Base-by-base conservation (phyloP, 352 stramenopile genomes). In the Globisporangium yorkense region DNA sequence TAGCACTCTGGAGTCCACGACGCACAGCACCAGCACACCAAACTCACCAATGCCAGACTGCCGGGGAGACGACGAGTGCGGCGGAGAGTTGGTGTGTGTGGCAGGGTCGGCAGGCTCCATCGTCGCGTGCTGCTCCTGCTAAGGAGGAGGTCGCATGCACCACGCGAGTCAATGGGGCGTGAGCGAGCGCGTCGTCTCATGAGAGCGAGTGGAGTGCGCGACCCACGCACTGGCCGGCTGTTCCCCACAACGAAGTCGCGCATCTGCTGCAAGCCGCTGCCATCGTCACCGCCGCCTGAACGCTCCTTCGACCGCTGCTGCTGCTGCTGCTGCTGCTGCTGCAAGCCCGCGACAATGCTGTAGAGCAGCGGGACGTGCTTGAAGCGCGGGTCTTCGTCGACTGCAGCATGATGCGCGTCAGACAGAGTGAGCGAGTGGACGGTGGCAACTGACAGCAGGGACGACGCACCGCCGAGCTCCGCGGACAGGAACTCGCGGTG, bases 281-380 rank as follows among this genome's bases (percentile, higher is more conserved):
- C 27, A 18, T 3, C 13, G 33, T 41, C 27, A 13, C 21, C 33
- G 18, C 31, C 29, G 2, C n/a, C 7, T n/a, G n/a, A n/a, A n/a
- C n/a, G n/a, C 48, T 16, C 16, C 49, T 29, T 13, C 20, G 31
- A 50, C n/a, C n/a, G n/a, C n/a, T n/a, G n/a, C n/a, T n/a, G n/a
- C n/a, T n/a, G n/a, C 51, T 66, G 63, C 61, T 66, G 35, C 24
- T 49, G 56, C 51, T 72, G 68, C 54, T 71, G 68, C 51, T 88
- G 80, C 27, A 86, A 54, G 21, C 61, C 73, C 2, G 67, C 65
- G 3, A 95, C 59, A 51, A 96, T 86, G 46, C 80, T 87, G 67
- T 96, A 97, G 13, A 97, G 63, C 41, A 96, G 66, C 35, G 87
- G 88, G 1, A 94, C 70, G 59, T 92, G 77, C 6, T 44, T 67